phyloP scores from a whole-genome alignment of 1,139 yeast species.

The Kodamaea fungicola region DNA sequence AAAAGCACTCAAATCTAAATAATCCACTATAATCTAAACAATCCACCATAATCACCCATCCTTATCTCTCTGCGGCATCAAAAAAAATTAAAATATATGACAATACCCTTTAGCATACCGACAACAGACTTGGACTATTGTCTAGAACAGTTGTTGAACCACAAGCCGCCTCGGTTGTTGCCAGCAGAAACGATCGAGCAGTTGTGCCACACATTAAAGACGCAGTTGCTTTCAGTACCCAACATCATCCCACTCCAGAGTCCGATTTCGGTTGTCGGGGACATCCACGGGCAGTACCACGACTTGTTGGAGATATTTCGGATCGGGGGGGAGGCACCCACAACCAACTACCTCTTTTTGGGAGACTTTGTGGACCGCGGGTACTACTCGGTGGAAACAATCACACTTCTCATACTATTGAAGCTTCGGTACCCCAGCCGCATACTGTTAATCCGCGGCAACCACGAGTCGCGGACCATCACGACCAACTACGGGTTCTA shows the following conservation, averaged over 20 bases:
- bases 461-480: constrained; percentile 93
- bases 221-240: constrained; percentile 37
- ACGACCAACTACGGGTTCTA: constrained; percentile 97
- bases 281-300: constrained; percentile 96
- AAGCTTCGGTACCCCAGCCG: constrained; percentile 85
- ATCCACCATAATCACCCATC: too few species aligned
- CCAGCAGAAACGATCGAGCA: constrained; percentile 42
- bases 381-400: constrained; percentile 87
- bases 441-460: constrained; percentile 80
- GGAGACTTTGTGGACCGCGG: constrained; percentile 96
- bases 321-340: constrained; percentile 92
- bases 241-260: constrained; percentile 81
- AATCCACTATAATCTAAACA: too few species aligned
- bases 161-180: constrained; percentile 42
- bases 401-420: constrained; percentile 75
- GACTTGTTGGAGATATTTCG: constrained; percentile 87
- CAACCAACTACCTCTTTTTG: constrained; percentile 84
- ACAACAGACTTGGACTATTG: constrained; percentile 44
- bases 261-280: constrained; percentile 97
- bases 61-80: background rate
- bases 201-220: constrained; percentile 41
- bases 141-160: constrained; percentile 40
- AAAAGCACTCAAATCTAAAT: too few species aligned
- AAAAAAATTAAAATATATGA: constrained; percentile 20
- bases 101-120: constrained; percentile 32